phyloP scores from a whole-genome alignment of 352 stramenopile species.

The Phytophthora colocasiae region DNA sequence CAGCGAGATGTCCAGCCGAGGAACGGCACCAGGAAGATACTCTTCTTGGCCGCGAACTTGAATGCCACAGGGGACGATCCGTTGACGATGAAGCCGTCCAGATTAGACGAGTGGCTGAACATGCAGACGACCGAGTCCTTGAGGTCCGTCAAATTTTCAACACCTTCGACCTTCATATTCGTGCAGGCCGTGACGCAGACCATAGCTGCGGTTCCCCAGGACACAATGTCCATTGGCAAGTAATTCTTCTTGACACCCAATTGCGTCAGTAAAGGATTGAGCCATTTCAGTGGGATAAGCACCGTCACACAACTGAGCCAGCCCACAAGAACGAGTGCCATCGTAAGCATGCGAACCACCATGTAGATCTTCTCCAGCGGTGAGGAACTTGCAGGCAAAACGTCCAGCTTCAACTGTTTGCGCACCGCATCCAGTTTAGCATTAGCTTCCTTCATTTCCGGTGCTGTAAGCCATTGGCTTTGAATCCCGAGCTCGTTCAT shows the following conservation, averaged over 20 bases:
- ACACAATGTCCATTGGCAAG: conserved; percentile 78
- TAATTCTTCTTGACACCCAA: conserved; percentile 82
- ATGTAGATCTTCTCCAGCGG: conserved; percentile 69
- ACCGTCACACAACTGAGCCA: conserved; percentile 78
- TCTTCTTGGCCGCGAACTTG: conserved; percentile 90
- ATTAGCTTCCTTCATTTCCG: conserved; percentile 59
- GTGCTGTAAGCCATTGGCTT: conserved; percentile 53
- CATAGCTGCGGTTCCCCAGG: conserved; percentile 57
- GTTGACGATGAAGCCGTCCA: conserved; percentile 88
- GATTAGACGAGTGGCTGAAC: conserved; percentile 89
- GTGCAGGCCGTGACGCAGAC: conserved; percentile 64
- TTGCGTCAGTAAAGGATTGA: conserved; percentile 53
- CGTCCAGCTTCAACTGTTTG: conserved; percentile 69
- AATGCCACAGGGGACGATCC: conserved; percentile 68
- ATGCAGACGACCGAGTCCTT: conserved; percentile 83
- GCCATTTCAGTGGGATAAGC: conserved; percentile 71
- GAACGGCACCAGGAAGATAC: conserved; percentile 81
- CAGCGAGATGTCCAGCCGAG: conserved; percentile 78
- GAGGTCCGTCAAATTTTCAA: conserved; percentile 55
- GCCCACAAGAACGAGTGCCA: conserved; percentile 72
- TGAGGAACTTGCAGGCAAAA: conserved; percentile 48
- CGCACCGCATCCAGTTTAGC: conserved; percentile 68
- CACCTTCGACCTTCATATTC: conserved; percentile 55
- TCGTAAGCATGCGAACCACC: conserved; percentile 69
- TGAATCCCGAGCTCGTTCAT: conserved; percentile 76